Percentiles rank a stretch among this genome's conserved stretches.
Evolutionary conservation across 768 basidiomycete genomes (phyloP).

Genomic region (Termitomyces sp.): DNA sequence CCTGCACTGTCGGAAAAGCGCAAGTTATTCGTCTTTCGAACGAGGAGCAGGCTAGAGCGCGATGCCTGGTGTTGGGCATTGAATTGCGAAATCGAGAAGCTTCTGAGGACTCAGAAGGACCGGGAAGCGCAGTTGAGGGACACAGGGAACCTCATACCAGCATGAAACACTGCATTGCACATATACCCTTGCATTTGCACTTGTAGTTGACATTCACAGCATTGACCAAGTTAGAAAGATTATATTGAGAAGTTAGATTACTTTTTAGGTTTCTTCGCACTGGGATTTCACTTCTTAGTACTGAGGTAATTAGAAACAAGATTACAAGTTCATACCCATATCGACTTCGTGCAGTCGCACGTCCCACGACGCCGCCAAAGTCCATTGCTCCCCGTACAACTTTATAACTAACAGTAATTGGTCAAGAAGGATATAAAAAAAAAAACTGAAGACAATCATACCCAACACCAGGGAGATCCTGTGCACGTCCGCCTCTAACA

Average conservation of each 20-base stretch:
- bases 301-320: background rate
- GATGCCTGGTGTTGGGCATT: constrained; percentile 96
- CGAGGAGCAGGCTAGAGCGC: constrained; percentile 80
- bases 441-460: constrained; percentile 27
- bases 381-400: constrained; percentile 90
- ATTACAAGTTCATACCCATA: constrained; percentile 65
- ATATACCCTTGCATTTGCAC: constrained; percentile 8
- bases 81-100: constrained; percentile 83
- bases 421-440: background rate
- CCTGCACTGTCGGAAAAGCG: constrained; percentile 53
- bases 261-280: constrained; percentile 86
- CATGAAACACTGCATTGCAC: constrained; percentile 13
- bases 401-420: constrained; percentile 66
- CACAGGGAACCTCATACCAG: constrained; percentile 48
- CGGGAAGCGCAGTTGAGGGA: constrained; percentile 65
- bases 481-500: constrained; percentile 90
- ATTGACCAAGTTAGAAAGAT: background rate
- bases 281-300: constrained; percentile 15
- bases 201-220: background rate
- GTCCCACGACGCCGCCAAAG: constrained; percentile 83
- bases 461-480: constrained; percentile 98
- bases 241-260: constrained; percentile 24
- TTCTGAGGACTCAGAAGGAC: constrained; percentile 53
- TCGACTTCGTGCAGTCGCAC: constrained; percentile 78
- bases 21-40: constrained; percentile 61